These are phyloP conservation scores for Calycina herbarum DNA, from an alignment of 2,329 filamentous ascomycete genomes.

Conservation along the genomic window DNA sequence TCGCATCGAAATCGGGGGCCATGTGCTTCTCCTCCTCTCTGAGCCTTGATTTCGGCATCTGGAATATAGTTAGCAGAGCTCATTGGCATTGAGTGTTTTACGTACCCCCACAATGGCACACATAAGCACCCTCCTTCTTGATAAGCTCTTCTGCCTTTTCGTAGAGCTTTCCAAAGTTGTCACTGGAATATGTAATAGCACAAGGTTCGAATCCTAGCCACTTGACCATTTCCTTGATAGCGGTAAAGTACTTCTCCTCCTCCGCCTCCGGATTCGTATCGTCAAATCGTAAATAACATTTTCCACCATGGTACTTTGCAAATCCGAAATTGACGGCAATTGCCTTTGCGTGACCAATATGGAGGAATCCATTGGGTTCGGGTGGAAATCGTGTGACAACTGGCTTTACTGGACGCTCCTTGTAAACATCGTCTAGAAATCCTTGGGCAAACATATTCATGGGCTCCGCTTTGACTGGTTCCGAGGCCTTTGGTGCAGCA, in stretches of 20 bases:
- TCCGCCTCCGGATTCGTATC: constrained; percentile 96
- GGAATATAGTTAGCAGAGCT: constrained; percentile 32
- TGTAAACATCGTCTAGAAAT: constrained; percentile 72
- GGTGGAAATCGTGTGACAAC: constrained; percentile 76
- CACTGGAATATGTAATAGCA: constrained; percentile 81
- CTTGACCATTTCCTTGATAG: constrained; percentile 83
- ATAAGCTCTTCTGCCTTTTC: constrained; percentile 87
- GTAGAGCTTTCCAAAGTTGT: constrained; percentile 84
- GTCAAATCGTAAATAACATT: constrained; percentile 77
- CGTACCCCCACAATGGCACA: constrained; percentile 77
- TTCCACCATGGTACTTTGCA: constrained; percentile 76
- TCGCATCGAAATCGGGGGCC: constrained; percentile 75
- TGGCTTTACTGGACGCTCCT: constrained; percentile 60
- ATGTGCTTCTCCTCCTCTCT: constrained; percentile 75
- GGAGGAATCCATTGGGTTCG: constrained; percentile 90
- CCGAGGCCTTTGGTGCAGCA: constrained; percentile 32
- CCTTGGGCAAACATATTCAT: constrained; percentile 73
- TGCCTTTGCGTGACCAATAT: constrained; percentile 93
- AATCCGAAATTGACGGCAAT: constrained; percentile 98
- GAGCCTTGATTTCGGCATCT: constrained; percentile 79
- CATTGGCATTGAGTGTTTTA: neutral
- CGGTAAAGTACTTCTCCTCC: constrained; percentile 82
- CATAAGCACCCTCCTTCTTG: constrained; percentile 68
- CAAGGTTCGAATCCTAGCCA: constrained; percentile 81
- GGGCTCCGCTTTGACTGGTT: constrained; percentile 39